Conservation (phyloP, 345 rosid species). For the Hypericum androsaemum region DNA sequence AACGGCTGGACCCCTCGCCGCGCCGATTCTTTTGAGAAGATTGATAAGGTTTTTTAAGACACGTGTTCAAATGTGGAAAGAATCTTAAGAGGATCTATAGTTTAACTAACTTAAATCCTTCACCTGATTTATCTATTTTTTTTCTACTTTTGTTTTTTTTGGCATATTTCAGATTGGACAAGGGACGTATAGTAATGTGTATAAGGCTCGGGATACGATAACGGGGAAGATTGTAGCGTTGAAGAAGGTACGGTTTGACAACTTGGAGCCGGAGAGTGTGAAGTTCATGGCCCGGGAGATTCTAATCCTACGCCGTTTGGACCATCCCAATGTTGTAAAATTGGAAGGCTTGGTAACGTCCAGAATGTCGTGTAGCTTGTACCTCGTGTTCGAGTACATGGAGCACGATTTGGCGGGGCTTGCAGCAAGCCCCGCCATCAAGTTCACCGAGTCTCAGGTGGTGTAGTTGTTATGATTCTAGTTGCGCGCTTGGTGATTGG, state of each 20-base stretch:
- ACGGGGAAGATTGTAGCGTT: conserved; percentile 27
- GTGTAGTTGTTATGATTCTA: background rate
- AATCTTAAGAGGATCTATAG: too few species aligned
- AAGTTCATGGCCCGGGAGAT: conserved; percentile 27
- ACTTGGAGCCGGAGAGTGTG: conserved; percentile 26
- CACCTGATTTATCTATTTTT: too few species aligned
- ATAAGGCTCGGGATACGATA: conserved; percentile 25
- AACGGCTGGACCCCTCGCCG: conserved; percentile 27
- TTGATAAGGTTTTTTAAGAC: conserved; percentile 14
- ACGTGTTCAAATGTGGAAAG: too few species aligned
- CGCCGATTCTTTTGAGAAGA: conserved; percentile 24
- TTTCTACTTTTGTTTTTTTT: background rate
- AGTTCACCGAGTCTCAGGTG: conserved; percentile 26
- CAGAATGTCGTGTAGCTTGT: conserved; percentile 28
- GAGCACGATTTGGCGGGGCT: conserved; percentile 30
- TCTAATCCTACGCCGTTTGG: conserved; percentile 22
- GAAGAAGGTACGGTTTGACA: conserved; percentile 28
- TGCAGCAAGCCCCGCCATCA: conserved; percentile 19
- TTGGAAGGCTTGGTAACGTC: conserved; percentile 25
- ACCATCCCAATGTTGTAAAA: conserved; percentile 27
- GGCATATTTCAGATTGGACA: conserved; percentile 19
- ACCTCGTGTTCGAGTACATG: conserved; percentile 26
- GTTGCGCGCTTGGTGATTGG: background rate
- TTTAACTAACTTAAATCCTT: too few species aligned
- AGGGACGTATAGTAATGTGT: conserved; percentile 26